Evolutionary conservation across 2,329 filamentous ascomycete species (phyloP), one percentile per base, ranked within the genome.

Genomic region (Ophiocordyceps australis): DNA sequence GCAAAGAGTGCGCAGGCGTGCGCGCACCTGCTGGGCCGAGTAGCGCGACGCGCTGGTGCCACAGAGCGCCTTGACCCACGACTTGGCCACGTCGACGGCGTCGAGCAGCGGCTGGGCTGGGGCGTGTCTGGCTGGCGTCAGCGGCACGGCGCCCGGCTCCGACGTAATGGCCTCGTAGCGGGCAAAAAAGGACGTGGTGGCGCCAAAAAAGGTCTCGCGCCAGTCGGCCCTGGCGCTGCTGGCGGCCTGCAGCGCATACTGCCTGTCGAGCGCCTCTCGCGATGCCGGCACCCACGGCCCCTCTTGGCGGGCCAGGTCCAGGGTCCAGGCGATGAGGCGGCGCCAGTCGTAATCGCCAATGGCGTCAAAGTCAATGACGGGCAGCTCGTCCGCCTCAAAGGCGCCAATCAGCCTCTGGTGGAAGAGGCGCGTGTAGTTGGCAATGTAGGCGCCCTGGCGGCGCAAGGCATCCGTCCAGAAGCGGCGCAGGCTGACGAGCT

Each of bases 301-400:
- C 28, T 59, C 51, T 17, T 55, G 47, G 1, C 50, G 50, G 14
- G 57, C 48, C 4, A 66, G 62, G 14, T 59, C 54, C 34, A 68
- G 52, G 2, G 72, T 62, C 79, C 79, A 86, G 19, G 62, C 55
- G 24, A 83, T 62, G 5, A 85, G 46, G 5, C 44, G 47, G 8
- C 55, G 49, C 76, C 79, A 83, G 39, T 85, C 73, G 31, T 80
- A 81, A 2, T 61, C 58, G 20, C 62, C 45, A 1, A 71, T 57
- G 23, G 75, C 50, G 26, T 77, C 59, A 34, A 66, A 78, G 41
- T 81, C 55, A 13, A 85, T 55, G 3, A 55, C 45, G 2, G 69
- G 61, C 2, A 85, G 35, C 32, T 74, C 59, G 7, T 62, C 62
- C 2, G 55, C 57, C 34, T 72, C 64, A 35, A 82, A 81, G 0